Evolutionary conservation across 2,329 filamentous ascomycete species (phyloP).

Genomic region (Myriosclerotinia duriaeana): DNA sequence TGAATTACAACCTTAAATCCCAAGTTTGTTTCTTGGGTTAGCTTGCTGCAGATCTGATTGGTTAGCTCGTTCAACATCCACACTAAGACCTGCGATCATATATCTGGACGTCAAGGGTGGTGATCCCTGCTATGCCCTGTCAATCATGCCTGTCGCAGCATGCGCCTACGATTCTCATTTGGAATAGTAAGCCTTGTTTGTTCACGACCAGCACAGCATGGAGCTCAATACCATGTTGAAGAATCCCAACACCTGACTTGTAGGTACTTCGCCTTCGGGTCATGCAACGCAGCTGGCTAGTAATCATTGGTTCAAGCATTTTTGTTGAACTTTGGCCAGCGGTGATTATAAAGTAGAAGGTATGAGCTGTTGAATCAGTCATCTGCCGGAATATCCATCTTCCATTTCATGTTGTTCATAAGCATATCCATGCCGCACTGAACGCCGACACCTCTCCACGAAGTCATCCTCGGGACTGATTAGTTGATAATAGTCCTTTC

Average conservation of each 20-base stretch:
- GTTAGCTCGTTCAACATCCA: constrained; percentile 1
- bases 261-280: constrained; percentile 2
- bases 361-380: constrained; percentile 5
- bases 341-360: not conserved
- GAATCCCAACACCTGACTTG: constrained; percentile 1
- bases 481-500: not conserved
- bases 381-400: not conserved
- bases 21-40: not conserved
- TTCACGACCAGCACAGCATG: constrained; percentile 2
- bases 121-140: constrained; percentile 9
- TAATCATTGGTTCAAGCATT: constrained; percentile 10
- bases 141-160: constrained; percentile 7
- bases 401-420: not conserved
- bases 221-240: constrained; percentile 1
- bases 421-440: not conserved
- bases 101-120: not conserved
- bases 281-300: not conserved
- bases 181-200: constrained; percentile 7
- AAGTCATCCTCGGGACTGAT: not conserved
- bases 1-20: not conserved
- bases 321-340: not conserved
- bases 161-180: constrained; percentile 6
- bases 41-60: constrained; percentile 4
- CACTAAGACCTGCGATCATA: not conserved
- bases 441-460: not conserved